These are phyloP conservation scores for Serpula lacrymans DNA, from an alignment of 768 basidiomycete genomes.

Conservation along the genomic window DNA sequence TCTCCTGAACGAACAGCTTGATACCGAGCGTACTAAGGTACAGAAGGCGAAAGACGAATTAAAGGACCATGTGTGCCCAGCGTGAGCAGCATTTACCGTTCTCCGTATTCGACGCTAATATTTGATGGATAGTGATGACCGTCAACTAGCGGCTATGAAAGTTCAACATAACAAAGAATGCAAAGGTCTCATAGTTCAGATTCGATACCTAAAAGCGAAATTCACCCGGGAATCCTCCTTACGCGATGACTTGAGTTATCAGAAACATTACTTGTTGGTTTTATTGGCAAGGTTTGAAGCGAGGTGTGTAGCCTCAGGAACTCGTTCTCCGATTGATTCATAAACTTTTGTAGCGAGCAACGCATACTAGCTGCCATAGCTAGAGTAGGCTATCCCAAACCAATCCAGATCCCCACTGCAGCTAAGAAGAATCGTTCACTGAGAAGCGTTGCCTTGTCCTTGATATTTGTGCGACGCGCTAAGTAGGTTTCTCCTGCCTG, in stretches of 20 bases:
- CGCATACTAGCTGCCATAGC: constrained; percentile 76
- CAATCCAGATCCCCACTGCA: constrained; percentile 36
- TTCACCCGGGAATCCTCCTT: constrained; percentile 82
- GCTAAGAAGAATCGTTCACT: constrained; percentile 46
- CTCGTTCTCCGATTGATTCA: constrained; percentile 11
- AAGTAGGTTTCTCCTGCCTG: constrained; percentile 47
- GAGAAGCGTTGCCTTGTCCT: constrained; percentile 51
- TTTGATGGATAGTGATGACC: constrained; percentile 41
- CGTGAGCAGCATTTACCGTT: constrained; percentile 38
- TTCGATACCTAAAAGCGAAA: constrained; percentile 88
- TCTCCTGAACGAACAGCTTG: constrained; percentile 63
- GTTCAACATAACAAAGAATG: constrained; percentile 79
- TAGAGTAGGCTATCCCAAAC: constrained; percentile 60
- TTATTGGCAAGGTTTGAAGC: constrained; percentile 69
- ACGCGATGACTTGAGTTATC: constrained; percentile 73
- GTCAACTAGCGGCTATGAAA: constrained; percentile 52
- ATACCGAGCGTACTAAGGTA: constrained; percentile 41
- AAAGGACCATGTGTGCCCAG: constrained; percentile 55
- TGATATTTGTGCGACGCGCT: constrained; percentile 63
- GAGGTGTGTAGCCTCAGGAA: constrained; percentile 43
- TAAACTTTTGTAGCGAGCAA: constrained; percentile 47
- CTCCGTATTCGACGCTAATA: neutral
- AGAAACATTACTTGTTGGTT: constrained; percentile 83
- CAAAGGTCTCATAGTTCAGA: constrained; percentile 88
- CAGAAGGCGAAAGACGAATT: constrained; percentile 44